Percentiles rank a stretch among this genome's conserved stretches.
phyloP scores from a whole-genome alignment of 345 rosid species.

The Raphanus sativus region DNA sequence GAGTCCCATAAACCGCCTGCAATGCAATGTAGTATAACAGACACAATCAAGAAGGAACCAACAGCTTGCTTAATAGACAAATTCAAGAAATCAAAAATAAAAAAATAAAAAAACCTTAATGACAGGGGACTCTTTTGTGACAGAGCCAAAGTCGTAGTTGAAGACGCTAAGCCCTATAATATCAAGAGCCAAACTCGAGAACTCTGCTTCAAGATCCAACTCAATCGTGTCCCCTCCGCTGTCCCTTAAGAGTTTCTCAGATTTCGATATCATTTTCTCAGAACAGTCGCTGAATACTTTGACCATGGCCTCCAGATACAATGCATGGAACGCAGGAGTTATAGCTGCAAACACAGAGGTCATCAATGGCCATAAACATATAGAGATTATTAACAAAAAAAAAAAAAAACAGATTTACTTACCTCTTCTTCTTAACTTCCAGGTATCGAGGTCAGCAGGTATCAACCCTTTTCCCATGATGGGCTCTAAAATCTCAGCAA shows the following conservation, averaged over 20 bases:
- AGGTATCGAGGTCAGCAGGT: conserved; percentile 91
- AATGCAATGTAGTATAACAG: conserved; percentile 26
- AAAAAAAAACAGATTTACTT: conserved; percentile 6
- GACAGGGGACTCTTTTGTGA: conserved; percentile 90
- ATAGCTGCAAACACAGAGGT: conserved; percentile 50
- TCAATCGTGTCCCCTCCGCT: conserved; percentile 51
- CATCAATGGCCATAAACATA: no score
- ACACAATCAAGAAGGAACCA: not conserved
- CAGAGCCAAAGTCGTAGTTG: conserved; percentile 91
- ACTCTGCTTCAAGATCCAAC: conserved; percentile 92
- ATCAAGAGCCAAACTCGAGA: conserved; percentile 92
- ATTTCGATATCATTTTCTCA: conserved; percentile 64
- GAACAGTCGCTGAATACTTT: conserved; percentile 75
- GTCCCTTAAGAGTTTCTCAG: conserved; percentile 60
- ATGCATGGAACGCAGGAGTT: conserved; percentile 87
- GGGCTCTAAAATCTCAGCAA: conserved; percentile 95
- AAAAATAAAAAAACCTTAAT: conserved; percentile 57
- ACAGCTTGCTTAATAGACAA: not conserved
- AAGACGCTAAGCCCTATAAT: conserved; percentile 93
- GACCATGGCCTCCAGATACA: conserved; percentile 90
- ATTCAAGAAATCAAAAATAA: not conserved
- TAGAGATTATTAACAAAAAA: no score
- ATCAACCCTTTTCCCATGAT: conserved; percentile 98
- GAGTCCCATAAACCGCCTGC: conserved; percentile 95
- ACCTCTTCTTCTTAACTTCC: conserved; percentile 98